Evolutionary conservation across 257 asterid species (phyloP).

Genomic region (Jaltomata sinuosa): DNA sequence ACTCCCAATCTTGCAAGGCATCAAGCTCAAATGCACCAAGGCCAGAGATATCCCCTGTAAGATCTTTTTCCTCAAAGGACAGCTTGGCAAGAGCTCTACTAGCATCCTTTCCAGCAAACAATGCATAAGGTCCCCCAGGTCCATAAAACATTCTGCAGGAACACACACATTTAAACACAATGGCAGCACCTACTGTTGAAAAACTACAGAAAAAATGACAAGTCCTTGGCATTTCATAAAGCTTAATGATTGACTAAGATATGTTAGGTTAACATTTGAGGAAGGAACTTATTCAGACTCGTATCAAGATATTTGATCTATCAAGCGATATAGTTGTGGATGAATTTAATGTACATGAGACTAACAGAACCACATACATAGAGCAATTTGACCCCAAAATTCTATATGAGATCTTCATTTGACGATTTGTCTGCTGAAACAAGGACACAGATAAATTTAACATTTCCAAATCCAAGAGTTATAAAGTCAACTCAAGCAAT

Average conservation of each 20-base stretch:
- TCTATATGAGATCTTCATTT: neutral
- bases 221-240: neutral
- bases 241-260: neutral
- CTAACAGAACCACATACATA: neutral
- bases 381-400: neutral
- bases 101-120: slow-evolving; percentile 93
- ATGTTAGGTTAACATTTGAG: neutral
- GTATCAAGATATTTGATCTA: neutral
- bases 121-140: slow-evolving; percentile 91
- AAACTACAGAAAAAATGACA: neutral
- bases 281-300: neutral
- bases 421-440: neutral
- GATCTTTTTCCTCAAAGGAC: slow-evolving; percentile 81
- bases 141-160: slow-evolving; percentile 65
- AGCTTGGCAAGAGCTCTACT: slow-evolving; percentile 94
- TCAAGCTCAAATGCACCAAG: slow-evolving; percentile 91
- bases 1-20: slow-evolving; percentile 91
- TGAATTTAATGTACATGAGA: neutral
- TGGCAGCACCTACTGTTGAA: neutral
- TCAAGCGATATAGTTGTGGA: neutral
- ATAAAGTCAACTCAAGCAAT: neutral
- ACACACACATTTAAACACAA: neutral
- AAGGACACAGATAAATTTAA: too few relatives aligned
- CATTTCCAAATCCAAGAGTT: neutral
- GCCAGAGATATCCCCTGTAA: slow-evolving; percentile 62